Conservation (phyloP, 2,329 filamentous ascomycete genomes). For the Trichoderma guizhouense region DNA sequence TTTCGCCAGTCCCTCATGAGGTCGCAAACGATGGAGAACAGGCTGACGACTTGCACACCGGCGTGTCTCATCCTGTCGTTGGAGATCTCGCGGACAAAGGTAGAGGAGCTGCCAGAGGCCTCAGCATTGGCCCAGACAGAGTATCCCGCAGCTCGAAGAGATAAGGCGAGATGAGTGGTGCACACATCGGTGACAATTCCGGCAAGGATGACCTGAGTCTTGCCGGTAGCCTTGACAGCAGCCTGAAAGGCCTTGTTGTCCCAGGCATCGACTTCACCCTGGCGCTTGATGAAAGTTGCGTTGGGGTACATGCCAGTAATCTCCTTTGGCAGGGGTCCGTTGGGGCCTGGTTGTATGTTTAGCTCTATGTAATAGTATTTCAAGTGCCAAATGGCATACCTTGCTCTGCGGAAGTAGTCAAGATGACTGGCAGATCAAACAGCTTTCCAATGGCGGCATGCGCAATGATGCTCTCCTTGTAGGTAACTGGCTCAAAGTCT, state of each 20-base stretch:
- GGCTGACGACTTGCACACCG: conserved; percentile 60
- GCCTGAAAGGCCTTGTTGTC: conserved; percentile 67
- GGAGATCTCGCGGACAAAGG: conserved; percentile 45
- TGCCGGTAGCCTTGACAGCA: conserved; percentile 62
- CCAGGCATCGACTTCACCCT: conserved; percentile 75
- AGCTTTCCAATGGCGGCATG: conserved; percentile 60
- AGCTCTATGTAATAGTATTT: background rate
- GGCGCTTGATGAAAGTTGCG: conserved; percentile 62
- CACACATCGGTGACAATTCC: conserved; percentile 75
- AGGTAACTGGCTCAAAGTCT: conserved; percentile 64
- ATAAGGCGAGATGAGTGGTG: conserved; percentile 71
- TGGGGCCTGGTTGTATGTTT: conserved; percentile 51
- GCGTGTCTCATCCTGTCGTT: conserved; percentile 65
- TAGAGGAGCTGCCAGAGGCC: conserved; percentile 63
- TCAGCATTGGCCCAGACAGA: conserved; percentile 71
- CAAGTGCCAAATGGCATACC: conserved; percentile 28
- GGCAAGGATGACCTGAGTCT: conserved; percentile 67
- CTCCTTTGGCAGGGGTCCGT: conserved; percentile 58
- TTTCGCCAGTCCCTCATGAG: conserved; percentile 69
- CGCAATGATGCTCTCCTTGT: conserved; percentile 63
- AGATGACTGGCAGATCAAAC: conserved; percentile 65
- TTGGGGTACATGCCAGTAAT: conserved; percentile 55
- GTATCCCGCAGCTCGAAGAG: conserved; percentile 67
- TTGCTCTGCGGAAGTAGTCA: conserved; percentile 66
- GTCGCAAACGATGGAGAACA: conserved; percentile 64